Evolutionary conservation across 1,284 basidiomycete genomes (phyloP), one percentile per base, ranked within the genome.

Genomic region (Marasmius fiardii): DNA sequence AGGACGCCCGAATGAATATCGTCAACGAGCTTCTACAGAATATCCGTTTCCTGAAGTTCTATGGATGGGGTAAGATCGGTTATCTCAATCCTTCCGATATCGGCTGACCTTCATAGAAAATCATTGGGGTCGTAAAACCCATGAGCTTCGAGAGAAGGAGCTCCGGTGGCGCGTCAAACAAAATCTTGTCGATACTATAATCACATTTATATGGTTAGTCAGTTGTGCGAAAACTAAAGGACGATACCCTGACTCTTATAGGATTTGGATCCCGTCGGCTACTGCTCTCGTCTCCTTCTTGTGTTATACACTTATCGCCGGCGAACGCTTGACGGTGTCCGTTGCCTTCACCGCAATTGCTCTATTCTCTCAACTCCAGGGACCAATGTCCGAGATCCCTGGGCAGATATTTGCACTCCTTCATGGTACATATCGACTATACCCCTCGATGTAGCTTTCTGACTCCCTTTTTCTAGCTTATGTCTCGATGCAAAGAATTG

Each of bases 11-110:
- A 14, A 92, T 94, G 79, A 82, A 79, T 53, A 76, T 85, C 12
- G 86, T 93, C 59, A 92, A 90, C 60, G 92, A 94, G 67, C 74
- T 95, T 11, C 81, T 93, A 58, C 78, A 90, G 61, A 87, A 85
- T 61, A 81, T 88, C 55, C 75, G 85, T 10, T 88, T 88, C 65
- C 69, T 89, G 54, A 89, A 89, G 63, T 85, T 83, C 63, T 87
- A 86, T 66, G 85, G 85, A 23, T 88, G 85, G 85, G 85, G 84
- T 85, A 62, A 61, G 69, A 60, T 7, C 31, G 44, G n/a, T 34
- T 45, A 50, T 45, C 16, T 51, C 23, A 20, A 12, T 51, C 34
- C 14, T 18, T 1, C 56, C n/a, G n/a, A 55, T 41, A 55, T 14
- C 45, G 26, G 34, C 23, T 56, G n/a, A 4, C 12, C 48, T 55